Conservation (phyloP, 768 basidiomycete genomes). For the Mrakia hoshinonis region DNA sequence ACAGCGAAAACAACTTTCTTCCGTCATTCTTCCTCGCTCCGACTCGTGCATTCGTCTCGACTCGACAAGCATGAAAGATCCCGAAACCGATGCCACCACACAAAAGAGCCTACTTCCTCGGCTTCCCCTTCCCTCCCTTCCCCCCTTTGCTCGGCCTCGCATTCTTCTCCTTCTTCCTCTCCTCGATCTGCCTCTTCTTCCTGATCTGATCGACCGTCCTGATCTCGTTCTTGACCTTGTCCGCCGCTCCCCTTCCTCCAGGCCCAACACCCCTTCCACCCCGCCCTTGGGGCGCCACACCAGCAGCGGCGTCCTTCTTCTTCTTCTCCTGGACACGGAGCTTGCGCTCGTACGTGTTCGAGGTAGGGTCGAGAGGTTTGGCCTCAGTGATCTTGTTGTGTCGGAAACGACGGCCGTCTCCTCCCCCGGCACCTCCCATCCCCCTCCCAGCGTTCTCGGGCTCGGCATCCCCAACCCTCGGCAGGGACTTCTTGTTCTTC, state of each 20-base stretch:
- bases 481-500: conserved; percentile 62
- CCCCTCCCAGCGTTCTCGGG: conserved; percentile 41
- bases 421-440: conserved; percentile 35
- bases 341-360: conserved; percentile 67
- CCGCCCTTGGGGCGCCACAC: conserved; percentile 19
- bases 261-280: conserved; percentile 37
- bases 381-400: conserved; percentile 58
- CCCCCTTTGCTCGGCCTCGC: conserved; percentile 55
- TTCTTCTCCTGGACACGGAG: conserved; percentile 55
- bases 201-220: conserved; percentile 81
- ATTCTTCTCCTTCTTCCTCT: conserved; percentile 67
- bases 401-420: conserved; percentile 56
- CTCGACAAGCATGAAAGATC: too few species aligned
- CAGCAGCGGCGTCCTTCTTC: conserved; percentile 40
- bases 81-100: too few species aligned
- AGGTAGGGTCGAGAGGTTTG: conserved; percentile 69
- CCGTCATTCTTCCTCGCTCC: too few species aligned
- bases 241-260: conserved; percentile 45
- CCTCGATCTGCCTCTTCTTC: conserved; percentile 57
- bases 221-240: conserved; percentile 68
- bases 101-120: conserved; percentile 20
- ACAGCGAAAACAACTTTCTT: too few species aligned
- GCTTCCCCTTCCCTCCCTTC: conserved; percentile 31
- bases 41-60: too few species aligned
- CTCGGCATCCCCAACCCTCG: conserved; percentile 75